phyloP scores from a whole-genome alignment of 192 early-diverging fungal species.

The Podila minutissima region DNA sequence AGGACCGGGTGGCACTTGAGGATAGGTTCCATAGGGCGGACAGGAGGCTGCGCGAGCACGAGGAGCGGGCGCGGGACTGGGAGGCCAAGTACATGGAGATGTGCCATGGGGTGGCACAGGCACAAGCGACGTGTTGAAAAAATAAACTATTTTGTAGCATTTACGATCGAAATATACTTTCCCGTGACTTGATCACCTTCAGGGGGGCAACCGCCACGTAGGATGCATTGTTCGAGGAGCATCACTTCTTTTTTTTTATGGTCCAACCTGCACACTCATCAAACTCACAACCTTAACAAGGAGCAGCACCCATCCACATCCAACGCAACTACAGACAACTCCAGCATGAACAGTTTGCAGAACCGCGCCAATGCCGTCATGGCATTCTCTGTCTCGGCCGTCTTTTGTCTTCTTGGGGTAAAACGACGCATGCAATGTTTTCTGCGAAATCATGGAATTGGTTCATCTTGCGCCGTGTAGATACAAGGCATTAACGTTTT shows the following conservation, averaged over 20 bases:
- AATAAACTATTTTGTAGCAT: too few relatives aligned
- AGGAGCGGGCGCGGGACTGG: background rate
- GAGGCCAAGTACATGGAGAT: background rate
- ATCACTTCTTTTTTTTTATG: background rate
- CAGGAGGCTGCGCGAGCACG: background rate
- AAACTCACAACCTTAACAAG: background rate
- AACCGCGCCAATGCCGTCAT: slow-evolving; percentile 66
- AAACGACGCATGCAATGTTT: background rate
- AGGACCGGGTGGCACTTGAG: background rate
- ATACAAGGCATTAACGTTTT: background rate
- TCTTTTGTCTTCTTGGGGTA: slow-evolving; percentile 63
- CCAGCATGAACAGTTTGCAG: slow-evolving; percentile 52
- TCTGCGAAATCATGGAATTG: too few relatives aligned
- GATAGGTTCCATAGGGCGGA: background rate
- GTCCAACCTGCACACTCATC: background rate
- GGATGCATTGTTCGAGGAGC: background rate
- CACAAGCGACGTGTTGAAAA: background rate
- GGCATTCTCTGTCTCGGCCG: slow-evolving; percentile 69
- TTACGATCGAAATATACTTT: background rate
- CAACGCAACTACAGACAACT: background rate
- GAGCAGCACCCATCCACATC: background rate
- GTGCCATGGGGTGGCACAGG: background rate
- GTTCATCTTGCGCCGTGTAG: too few relatives aligned
- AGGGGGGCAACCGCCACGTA: background rate
- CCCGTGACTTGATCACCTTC: background rate